Evolutionary conservation across 257 asterid genomes (phyloP), one percentile per base, ranked within the genome.

Genomic region (Scutellaria baicalensis): DNA sequence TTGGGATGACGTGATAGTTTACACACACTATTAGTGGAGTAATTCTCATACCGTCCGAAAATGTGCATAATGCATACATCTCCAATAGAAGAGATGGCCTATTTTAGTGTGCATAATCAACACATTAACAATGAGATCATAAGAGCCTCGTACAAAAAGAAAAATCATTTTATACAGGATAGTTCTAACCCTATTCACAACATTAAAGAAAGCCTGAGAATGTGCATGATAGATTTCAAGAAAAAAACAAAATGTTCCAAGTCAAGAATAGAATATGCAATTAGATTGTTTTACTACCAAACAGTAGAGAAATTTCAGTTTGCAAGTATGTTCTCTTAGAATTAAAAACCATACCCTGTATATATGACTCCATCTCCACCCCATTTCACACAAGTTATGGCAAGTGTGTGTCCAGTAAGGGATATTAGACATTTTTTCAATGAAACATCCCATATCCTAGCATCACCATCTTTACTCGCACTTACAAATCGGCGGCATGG

Each of bases 381-480:
- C 99, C 99, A 93, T 79, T 89, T 93, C 66, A 93, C 96, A 72
- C 99, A 93, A 36, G 99, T 93, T 77, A 93, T 75, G 78, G 99
- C 95, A 74, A 87, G 95, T 45, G 96, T 89, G 73, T 93, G 99
- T 40, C 99, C 97, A 21, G 88, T 83, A 70, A 93, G 96, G 75
- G 81, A 79, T 71, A 86, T 82, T 72, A 86, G 78, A 79, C 91
- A 89, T 80, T 83, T 89, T 83, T 74, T 91, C 76, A 82, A 73
- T 35, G 86, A 43, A 68, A 81, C 88, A 76, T 93, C 99, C 99
- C 97, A 93, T 80, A 93, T 93, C 73, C 97, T 90, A 55, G 99
- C 96, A 89, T 91, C 96, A 38, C 99, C 99, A 81, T 93, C 99
- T 87, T 93, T 93, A 82, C 97, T 91, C 48, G 93, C 86, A 83